phyloP scores from a whole-genome alignment of 768 basidiomycete genomes.

The Tremella mesenterica region DNA sequence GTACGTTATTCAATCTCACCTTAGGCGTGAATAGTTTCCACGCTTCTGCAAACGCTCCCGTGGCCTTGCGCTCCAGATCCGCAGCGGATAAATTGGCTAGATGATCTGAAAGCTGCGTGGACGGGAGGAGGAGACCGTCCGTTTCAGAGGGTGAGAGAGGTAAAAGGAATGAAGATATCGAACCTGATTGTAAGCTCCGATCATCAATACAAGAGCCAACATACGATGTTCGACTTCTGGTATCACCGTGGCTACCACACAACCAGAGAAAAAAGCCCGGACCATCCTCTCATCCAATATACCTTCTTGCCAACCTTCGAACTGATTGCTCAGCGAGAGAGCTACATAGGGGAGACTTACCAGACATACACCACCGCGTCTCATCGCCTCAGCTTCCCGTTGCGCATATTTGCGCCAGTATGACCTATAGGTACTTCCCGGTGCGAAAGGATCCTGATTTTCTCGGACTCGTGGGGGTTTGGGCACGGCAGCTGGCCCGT shows the following conservation, averaged over 20 bases:
- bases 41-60: conserved; percentile 9
- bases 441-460: neutral
- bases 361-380: conserved; percentile 1
- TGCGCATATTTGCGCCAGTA: conserved; percentile 2
- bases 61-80: conserved; percentile 6
- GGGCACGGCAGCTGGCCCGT: neutral
- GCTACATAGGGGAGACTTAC: neutral
- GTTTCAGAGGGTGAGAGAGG: neutral
- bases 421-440: neutral
- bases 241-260: conserved; percentile 10
- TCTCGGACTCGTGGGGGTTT: neutral
- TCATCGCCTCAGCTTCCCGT: neutral
- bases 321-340: neutral
- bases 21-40: conserved; percentile 5
- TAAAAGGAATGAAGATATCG: neutral
- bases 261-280: conserved; percentile 13
- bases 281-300: conserved; percentile 6
- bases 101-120: neutral
- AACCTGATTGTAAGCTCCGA: neutral
- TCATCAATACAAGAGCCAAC: conserved; percentile 1
- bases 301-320: conserved; percentile 4
- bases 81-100: neutral
- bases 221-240: conserved; percentile 7
- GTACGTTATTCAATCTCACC: neutral
- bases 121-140: neutral